Evolutionary conservation across 192 early-diverging fungal species (phyloP).

Genomic region (Coemansia sp.): DNA sequence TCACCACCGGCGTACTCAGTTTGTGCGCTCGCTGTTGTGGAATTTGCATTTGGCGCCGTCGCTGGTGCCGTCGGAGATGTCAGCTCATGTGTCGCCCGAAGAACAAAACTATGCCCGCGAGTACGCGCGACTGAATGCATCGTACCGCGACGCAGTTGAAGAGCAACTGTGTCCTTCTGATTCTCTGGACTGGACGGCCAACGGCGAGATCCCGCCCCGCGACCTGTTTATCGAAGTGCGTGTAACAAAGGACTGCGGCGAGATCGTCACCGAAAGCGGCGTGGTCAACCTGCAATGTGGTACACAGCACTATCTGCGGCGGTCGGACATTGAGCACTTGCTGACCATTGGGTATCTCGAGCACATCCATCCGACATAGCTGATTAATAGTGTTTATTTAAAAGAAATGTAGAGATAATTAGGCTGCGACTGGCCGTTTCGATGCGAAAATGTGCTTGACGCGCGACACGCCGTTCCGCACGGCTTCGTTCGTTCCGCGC

Average conservation of each 20-base stretch:
- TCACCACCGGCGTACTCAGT: conserved; percentile 68
- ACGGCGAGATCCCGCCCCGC: conserved; percentile 77
- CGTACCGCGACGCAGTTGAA: conserved; percentile 59
- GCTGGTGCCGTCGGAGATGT: conserved; percentile 26
- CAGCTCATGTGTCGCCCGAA: conserved; percentile 21
- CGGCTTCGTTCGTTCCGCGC: conserved; percentile 40
- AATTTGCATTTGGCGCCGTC: conserved; percentile 44
- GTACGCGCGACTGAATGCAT: conserved; percentile 66
- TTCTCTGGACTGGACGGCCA: conserved; percentile 72
- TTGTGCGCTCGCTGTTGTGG: conserved; percentile 66
- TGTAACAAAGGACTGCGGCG: conserved; percentile 85
- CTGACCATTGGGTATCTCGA: conserved; percentile 82
- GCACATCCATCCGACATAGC: conserved; percentile 57
- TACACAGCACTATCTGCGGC: conserved; percentile 81
- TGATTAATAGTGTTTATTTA: not conserved
- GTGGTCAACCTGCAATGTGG: conserved; percentile 72
- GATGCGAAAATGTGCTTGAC: conserved; percentile 44
- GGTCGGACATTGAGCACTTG: conserved; percentile 87
- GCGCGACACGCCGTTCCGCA: conserved; percentile 47
- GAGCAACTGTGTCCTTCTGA: conserved; percentile 42
- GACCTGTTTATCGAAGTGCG: conserved; percentile 92
- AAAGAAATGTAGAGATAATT: not conserved
- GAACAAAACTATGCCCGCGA: conserved; percentile 51
- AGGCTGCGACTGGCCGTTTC: conserved; percentile 24
- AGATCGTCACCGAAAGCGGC: conserved; percentile 87